These are phyloP conservation scores for Trichoderma erinaceum DNA, from an alignment of 495 filamentous ascomycete species.

Conservation along the genomic window DNA sequence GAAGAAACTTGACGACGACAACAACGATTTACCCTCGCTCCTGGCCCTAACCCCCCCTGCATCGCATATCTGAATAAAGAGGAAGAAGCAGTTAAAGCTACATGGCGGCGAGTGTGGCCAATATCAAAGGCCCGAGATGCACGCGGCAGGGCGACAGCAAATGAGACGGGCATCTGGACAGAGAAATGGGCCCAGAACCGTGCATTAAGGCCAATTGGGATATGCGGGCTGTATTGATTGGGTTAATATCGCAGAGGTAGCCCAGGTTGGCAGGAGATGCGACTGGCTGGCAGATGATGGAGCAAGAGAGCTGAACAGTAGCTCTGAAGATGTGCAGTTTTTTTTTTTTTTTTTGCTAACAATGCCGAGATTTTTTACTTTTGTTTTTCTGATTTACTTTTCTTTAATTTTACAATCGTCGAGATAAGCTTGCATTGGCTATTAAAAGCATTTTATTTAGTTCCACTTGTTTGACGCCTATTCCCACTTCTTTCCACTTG, in stretches of 20 bases:
- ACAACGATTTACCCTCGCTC: background rate
- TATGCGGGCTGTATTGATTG: background rate
- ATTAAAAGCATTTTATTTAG: too few relatives aligned
- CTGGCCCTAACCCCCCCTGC: background rate
- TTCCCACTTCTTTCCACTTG: background rate
- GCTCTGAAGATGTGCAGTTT: background rate
- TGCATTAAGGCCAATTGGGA: background rate
- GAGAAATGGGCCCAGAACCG: background rate
- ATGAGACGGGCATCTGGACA: background rate
- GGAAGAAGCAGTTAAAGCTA: background rate
- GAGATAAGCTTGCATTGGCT: background rate
- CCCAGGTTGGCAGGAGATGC: constrained; percentile 13
- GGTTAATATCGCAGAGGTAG: constrained; percentile 9
- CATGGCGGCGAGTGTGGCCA: background rate
- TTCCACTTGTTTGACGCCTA: too few relatives aligned
- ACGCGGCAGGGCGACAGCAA: background rate
- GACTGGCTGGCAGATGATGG: background rate
- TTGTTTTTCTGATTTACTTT: too few relatives aligned
- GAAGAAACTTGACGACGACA: background rate
- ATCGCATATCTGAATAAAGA: background rate
- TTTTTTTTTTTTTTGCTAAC: background rate
- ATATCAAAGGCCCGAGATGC: background rate
- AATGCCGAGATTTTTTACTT: too few relatives aligned
- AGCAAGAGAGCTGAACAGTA: background rate
- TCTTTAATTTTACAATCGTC: background rate